phyloP scores from a whole-genome alignment of 352 stramenopile species.

The Phytophthora hibernalis region DNA sequence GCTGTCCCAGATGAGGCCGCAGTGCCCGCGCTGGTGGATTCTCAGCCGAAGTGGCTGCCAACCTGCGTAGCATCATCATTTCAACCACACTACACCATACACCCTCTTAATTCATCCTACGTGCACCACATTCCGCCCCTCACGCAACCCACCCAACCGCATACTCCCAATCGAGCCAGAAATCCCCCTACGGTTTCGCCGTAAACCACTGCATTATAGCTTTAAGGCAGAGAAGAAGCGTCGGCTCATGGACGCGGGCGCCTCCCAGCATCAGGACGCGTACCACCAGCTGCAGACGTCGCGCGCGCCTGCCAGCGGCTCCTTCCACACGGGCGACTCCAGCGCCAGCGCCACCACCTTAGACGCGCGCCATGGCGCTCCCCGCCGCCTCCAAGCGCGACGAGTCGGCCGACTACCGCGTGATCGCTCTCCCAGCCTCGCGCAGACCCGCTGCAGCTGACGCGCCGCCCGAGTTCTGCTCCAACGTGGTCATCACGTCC shows the following conservation, averaged over 20 bases:
- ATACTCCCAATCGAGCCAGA: background rate
- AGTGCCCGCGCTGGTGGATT: no score
- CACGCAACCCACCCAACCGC: background rate
- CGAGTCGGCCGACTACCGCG: conserved; percentile 53
- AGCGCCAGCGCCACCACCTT: no score
- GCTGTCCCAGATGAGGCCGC: no score
- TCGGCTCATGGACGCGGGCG: conserved; percentile 34
- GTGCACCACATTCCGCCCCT: background rate
- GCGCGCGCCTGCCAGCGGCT: conserved; percentile 18
- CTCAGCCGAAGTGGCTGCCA: no score
- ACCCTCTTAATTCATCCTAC: background rate
- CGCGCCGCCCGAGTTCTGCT: conserved; percentile 51
- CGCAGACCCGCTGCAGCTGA: conserved; percentile 21
- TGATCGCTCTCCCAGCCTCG: conserved; percentile 56
- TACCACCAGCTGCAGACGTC: conserved; percentile 49
- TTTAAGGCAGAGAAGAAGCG: background rate
- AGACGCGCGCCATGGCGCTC: conserved; percentile 24
- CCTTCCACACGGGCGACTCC: no score
- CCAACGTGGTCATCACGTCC: conserved; percentile 92
- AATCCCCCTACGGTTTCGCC: background rate
- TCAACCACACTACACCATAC: background rate
- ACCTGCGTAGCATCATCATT: background rate
- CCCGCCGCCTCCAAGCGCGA: conserved; percentile 25
- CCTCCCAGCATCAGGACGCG: conserved; percentile 29
- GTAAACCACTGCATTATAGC: background rate